These are phyloP conservation scores for Aspergillus hiratsukae DNA, from an alignment of 2,329 filamentous ascomycete genomes.

Conservation along the genomic window DNA sequence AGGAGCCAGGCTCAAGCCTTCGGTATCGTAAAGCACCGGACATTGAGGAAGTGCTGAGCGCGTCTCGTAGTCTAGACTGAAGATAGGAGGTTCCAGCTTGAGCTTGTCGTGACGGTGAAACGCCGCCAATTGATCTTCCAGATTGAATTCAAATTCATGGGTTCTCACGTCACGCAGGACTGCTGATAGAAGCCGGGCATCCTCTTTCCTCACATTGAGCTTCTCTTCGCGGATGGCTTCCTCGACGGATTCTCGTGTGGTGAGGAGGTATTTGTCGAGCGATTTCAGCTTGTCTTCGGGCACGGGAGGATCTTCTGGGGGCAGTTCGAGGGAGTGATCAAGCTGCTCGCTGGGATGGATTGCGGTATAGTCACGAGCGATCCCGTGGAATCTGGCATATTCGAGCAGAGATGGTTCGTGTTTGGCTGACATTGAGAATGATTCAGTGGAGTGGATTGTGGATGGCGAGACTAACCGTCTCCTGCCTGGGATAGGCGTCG, in stretches of 20 bases:
- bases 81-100: constrained; percentile 46
- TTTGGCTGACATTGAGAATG: constrained; percentile 5
- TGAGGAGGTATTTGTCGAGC: constrained; percentile 11
- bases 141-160: constrained; percentile 10
- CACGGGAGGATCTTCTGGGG: constrained; percentile 1
- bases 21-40: constrained; percentile 1
- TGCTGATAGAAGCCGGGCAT: constrained; percentile 27
- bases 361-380: constrained; percentile 36
- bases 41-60: constrained; percentile 37
- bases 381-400: constrained; percentile 45
- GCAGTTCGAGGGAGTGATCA: constrained; percentile 10
- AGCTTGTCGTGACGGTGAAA: constrained; percentile 21
- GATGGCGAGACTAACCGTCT: not conserved
- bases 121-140: constrained; percentile 17
- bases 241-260: constrained; percentile 9
- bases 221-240: constrained; percentile 25
- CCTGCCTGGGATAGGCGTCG: not conserved
- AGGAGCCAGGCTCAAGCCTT: not conserved
- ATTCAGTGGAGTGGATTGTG: not conserved
- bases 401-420: constrained; percentile 40
- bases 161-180: constrained; percentile 18
- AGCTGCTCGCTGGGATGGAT: constrained; percentile 20
- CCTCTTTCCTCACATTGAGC: constrained; percentile 28
- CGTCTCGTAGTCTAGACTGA: constrained; percentile 43
- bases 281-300: constrained; percentile 17